Conservation (phyloP, 352 stramenopile genomes). For the Globisporangium alternatum region DNA sequence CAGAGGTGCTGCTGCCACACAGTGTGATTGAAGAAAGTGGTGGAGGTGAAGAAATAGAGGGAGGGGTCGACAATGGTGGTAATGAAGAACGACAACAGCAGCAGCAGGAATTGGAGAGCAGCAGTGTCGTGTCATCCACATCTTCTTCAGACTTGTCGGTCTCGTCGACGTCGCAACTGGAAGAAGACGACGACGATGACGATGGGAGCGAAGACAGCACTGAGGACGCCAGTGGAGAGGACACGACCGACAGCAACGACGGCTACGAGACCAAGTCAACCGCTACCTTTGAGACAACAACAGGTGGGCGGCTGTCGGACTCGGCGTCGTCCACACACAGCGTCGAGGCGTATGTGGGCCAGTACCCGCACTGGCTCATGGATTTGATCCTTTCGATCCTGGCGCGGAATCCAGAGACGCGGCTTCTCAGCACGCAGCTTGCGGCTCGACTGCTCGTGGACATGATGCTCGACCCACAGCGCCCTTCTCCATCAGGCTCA, state of each 20-base stretch:
- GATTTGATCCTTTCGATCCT: conserved; percentile 44
- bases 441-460: conserved; percentile 54
- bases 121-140: conserved; percentile 21
- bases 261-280: conserved; percentile 4
- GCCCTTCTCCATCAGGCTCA: not conserved
- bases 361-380: conserved; percentile 56
- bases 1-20: not conserved
- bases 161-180: conserved; percentile 17
- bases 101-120: conserved; percentile 10
- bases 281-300: not conserved
- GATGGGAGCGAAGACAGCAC: conserved; percentile 4
- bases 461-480: conserved; percentile 38
- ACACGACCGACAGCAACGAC: not conserved
- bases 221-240: not conserved
- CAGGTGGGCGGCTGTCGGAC: not conserved
- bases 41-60: conserved; percentile 9
- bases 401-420: conserved; percentile 40
- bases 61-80: not conserved
- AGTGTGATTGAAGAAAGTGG: conserved; percentile 16
- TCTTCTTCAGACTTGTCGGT: conserved; percentile 23
- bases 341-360: conserved; percentile 9
- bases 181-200: conserved; percentile 8
- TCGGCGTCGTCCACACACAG: conserved; percentile 2
- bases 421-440: conserved; percentile 56
- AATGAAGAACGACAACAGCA: not conserved